A percentile compares a stretch with the other conserved stretches of the same genome.
Conservation (phyloP, 768 basidiomycete genomes). For the Amanita pseudoporphyria region DNA sequence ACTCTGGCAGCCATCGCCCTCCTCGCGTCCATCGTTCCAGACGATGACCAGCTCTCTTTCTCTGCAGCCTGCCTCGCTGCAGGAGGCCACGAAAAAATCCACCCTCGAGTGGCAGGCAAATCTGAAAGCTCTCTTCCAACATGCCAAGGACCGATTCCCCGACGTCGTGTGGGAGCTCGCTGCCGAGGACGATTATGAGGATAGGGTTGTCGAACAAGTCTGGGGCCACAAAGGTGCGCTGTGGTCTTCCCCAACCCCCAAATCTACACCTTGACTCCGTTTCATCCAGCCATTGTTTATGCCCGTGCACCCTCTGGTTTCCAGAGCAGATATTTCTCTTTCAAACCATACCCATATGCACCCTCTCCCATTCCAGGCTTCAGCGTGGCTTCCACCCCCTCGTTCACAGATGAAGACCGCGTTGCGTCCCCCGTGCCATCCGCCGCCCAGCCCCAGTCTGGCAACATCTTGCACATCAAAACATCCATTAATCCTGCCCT, state of each 20-base stretch:
- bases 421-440: conserved; percentile 40
- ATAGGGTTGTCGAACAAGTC: conserved; percentile 45
- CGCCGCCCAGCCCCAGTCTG: conserved; percentile 26
- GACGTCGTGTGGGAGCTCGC: conserved; percentile 89
- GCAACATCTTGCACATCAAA: conserved; percentile 48
- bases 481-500: conserved; percentile 68
- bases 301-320: conserved; percentile 90
- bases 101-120: conserved; percentile 75
- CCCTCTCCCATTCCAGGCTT: conserved; percentile 38
- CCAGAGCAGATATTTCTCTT: conserved; percentile 82
- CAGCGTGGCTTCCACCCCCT: conserved; percentile 52
- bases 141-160: conserved; percentile 88
- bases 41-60: conserved; percentile 3
- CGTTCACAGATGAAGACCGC: conserved; percentile 39
- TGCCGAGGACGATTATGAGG: conserved; percentile 39
- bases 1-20: neutral
- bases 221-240: conserved; percentile 92
- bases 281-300: conserved; percentile 72
- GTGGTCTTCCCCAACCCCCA: neutral
- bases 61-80: conserved; percentile 36
- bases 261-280: neutral
- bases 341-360: conserved; percentile 42
- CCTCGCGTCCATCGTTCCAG: neutral
- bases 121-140: conserved; percentile 64
- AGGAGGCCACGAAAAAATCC: conserved; percentile 59